Evolutionary conservation across 192 early-diverging fungal genomes (phyloP).

Genomic region (Diversispora eburnea): DNA sequence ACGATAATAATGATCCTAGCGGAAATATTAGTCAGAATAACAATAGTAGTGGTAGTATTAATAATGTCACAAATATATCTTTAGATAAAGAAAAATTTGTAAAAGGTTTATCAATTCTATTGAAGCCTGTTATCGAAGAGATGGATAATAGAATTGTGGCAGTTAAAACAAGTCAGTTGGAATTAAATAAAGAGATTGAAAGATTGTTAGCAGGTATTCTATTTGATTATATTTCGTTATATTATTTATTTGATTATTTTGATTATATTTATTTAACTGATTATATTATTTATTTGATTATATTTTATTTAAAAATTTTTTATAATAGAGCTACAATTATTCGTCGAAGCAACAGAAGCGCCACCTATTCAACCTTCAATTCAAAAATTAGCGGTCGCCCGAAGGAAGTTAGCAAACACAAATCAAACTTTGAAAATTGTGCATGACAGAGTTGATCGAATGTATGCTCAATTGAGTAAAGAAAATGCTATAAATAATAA

Average conservation of each 20-base stretch:
- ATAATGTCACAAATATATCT: no score
- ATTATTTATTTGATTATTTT: not conserved
- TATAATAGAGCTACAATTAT: slow-evolving; percentile 50
- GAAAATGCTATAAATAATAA: not conserved
- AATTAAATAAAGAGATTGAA: slow-evolving; percentile 57
- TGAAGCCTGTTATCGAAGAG: slow-evolving; percentile 48
- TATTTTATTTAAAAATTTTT: not conserved
- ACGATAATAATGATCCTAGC: no score
- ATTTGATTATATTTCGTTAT: no score
- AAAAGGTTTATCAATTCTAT: slow-evolving; percentile 42
- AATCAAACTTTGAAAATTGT: slow-evolving; percentile 46
- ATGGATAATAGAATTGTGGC: slow-evolving; percentile 51
- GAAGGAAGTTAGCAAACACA: slow-evolving; percentile 43
- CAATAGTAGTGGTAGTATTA: no score
- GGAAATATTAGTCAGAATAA: no score
- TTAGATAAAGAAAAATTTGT: slow-evolving; percentile 30
- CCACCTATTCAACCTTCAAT: slow-evolving; percentile 48
- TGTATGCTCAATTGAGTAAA: slow-evolving; percentile 39
- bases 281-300: not conserved
- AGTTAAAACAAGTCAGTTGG: slow-evolving; percentile 49
- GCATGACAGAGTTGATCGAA: slow-evolving; percentile 42
- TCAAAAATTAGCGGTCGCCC: slow-evolving; percentile 46
- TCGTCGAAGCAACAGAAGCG: slow-evolving; percentile 45
- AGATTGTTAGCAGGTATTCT: slow-evolving; percentile 51
- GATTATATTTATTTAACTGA: not conserved